Evolutionary conservation across 1,139 yeast species (phyloP).

Genomic region (Wickerhamomyces sp.): DNA sequence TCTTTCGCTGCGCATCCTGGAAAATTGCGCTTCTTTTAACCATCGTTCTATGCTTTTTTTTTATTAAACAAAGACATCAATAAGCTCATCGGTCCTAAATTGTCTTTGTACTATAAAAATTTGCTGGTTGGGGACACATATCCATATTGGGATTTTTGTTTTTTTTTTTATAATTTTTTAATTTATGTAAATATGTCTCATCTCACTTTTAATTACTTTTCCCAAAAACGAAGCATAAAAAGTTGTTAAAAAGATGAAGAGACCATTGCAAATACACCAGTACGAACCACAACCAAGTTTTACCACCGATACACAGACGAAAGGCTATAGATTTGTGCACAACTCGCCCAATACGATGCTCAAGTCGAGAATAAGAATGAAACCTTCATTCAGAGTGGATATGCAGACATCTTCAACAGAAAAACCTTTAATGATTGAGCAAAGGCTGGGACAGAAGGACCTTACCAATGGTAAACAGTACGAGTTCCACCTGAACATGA

Average conservation of each 20-base stretch:
- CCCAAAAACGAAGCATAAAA: too few relatives aligned
- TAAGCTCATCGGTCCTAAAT: not conserved
- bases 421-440: constrained; percentile 20
- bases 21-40: constrained; percentile 40
- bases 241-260: not conserved
- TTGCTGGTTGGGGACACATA: not conserved
- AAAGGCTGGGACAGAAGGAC: constrained; percentile 9
- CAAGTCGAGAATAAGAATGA: constrained; percentile 17
- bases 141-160: not conserved
- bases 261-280: not conserved
- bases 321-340: constrained; percentile 20
- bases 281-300: not conserved
- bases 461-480: constrained; percentile 13
- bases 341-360: constrained; percentile 18
- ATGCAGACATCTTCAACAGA: constrained; percentile 4
- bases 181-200: too few relatives aligned
- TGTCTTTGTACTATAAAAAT: not conserved
- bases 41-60: too few relatives aligned
- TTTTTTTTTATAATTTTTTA: too few relatives aligned
- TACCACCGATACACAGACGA: constrained; percentile 1
- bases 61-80: too few relatives aligned
- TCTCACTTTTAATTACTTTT: too few relatives aligned
- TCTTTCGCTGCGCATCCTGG: constrained; percentile 34
- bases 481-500: constrained; percentile 17
- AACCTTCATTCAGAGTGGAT: constrained; percentile 20